A percentile compares a stretch with the other conserved stretches of the same genome.
These are phyloP conservation scores for Leptographium procerum DNA, from an alignment of 2,329 filamentous ascomycete genomes.

Conservation along the genomic window DNA sequence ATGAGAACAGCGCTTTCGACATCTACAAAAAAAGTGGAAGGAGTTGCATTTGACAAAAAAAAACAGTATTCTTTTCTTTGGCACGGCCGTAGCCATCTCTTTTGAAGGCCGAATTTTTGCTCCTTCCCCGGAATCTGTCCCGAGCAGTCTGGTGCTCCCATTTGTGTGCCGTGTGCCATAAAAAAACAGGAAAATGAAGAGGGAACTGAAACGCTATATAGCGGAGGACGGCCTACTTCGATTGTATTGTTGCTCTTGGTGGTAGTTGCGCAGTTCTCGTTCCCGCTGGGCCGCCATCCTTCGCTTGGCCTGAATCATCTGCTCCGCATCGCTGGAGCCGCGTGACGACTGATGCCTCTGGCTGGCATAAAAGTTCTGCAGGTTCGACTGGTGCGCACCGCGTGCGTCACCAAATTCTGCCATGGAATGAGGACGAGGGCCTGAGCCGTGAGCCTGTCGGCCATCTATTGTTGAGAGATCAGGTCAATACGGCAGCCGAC, in stretches of 20 bases:
- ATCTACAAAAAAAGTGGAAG: conserved; percentile 8
- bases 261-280: conserved; percentile 97
- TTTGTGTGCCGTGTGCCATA: conserved; percentile 3
- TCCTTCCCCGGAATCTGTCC: conserved; percentile 3
- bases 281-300: conserved; percentile 98
- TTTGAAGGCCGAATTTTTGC: conserved; percentile 12
- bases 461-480: conserved; percentile 44
- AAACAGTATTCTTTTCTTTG: conserved; percentile 5
- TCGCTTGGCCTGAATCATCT: conserved; percentile 98
- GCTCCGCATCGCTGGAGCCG: conserved; percentile 82
- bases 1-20: conserved; percentile 6
- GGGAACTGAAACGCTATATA: conserved; percentile 41
- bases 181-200: neutral
- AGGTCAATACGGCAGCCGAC: neutral
- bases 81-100: conserved; percentile 7
- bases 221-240: conserved; percentile 85
- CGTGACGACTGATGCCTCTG: conserved; percentile 84
- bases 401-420: conserved; percentile 70
- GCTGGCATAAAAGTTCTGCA: conserved; percentile 87
- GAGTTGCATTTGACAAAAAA: conserved; percentile 10
- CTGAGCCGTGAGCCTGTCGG: conserved; percentile 51
- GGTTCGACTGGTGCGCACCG: conserved; percentile 61
- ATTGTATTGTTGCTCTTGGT: conserved; percentile 99
- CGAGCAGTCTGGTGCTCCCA: conserved; percentile 4
- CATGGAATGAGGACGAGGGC: conserved; percentile 69